Percentiles rank a stretch among this genome's conserved stretches.
Conservation (phyloP, 225 moss, liverwort and hornwort species). For the Sphagnum contortum region DNA sequence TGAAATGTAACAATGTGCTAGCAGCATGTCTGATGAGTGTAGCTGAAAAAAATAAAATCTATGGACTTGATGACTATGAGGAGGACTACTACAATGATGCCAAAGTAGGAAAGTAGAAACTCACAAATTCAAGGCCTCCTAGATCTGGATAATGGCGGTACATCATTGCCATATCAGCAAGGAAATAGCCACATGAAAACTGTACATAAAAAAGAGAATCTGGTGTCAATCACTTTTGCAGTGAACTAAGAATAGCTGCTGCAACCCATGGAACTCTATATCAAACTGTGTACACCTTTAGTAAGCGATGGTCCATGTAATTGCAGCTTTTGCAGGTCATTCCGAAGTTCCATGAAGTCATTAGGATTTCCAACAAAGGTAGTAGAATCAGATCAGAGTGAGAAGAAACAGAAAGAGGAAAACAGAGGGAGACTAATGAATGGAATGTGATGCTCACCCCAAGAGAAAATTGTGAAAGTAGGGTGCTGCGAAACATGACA, state of each 20-base stretch:
- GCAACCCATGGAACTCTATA: too few species aligned
- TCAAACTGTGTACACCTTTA: too few species aligned
- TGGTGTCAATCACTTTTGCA: neutral
- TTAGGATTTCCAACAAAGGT: too few species aligned
- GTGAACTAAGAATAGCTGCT: neutral
- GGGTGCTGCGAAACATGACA: conserved; percentile 67
- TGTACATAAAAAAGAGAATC: conserved; percentile 15
- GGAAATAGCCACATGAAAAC: conserved; percentile 93
- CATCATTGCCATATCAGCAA: conserved; percentile 69
- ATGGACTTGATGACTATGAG: too few species aligned
- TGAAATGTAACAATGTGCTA: too few species aligned
- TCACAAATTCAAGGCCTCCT: conserved; percentile 87
- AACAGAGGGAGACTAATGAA: conserved; percentile 1
- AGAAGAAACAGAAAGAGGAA: neutral
- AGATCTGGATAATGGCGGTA: conserved; percentile 49
- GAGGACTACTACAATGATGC: neutral
- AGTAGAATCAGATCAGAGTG: neutral
- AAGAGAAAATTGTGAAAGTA: conserved; percentile 65
- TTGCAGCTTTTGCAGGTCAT: neutral
- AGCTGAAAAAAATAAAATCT: too few species aligned
- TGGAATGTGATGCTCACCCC: conserved; percentile 32
- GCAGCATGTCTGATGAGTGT: too few species aligned
- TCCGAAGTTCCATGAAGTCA: too few species aligned
- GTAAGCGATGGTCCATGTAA: neutral
- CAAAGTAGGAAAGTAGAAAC: conserved; percentile 12